These are phyloP conservation scores for Polyporus arcularius DNA, from an alignment of 768 basidiomycete genomes.

Conservation along the genomic window DNA sequence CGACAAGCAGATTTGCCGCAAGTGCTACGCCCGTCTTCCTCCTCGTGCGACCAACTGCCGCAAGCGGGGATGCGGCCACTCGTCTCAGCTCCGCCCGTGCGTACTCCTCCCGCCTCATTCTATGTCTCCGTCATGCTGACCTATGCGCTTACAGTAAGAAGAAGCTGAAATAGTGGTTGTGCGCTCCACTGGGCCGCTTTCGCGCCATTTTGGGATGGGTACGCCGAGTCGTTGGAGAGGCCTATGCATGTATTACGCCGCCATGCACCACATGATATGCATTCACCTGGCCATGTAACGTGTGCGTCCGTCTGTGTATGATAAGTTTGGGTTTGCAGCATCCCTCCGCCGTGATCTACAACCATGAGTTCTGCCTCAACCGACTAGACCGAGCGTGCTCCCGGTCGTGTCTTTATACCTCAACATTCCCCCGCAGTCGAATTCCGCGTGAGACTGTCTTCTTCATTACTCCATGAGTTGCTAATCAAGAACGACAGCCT, in stretches of 20 bases:
- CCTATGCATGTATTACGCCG: constrained; percentile 17
- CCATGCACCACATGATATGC: constrained; percentile 22
- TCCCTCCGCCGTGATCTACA: no score
- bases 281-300: constrained; percentile 18
- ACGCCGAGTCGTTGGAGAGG: constrained; percentile 17
- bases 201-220: constrained; percentile 9
- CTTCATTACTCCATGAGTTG: no score
- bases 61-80: constrained; percentile 90
- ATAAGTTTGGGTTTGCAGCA: constrained; percentile 1
- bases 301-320: constrained; percentile 16
- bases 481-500: no score
- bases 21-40: constrained; percentile 99
- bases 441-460: no score
- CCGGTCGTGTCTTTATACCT: background rate
- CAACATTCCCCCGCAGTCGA: background rate
- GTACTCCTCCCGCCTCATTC: constrained; percentile 35
- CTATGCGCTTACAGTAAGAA: constrained; percentile 65
- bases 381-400: background rate
- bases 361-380: background rate
- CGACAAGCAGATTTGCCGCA: constrained; percentile 99
- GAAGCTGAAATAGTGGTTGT: constrained; percentile 82
- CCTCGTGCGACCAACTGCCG: constrained; percentile 99
- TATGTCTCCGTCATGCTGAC: background rate
- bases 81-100: constrained; percentile 88
- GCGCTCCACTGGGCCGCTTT: constrained; percentile 14